Percentiles rank a stretch among this genome's conserved stretches.
phyloP scores from a whole-genome alignment of 306 rosid genomes.

The Cucurbita ficifolia region DNA sequence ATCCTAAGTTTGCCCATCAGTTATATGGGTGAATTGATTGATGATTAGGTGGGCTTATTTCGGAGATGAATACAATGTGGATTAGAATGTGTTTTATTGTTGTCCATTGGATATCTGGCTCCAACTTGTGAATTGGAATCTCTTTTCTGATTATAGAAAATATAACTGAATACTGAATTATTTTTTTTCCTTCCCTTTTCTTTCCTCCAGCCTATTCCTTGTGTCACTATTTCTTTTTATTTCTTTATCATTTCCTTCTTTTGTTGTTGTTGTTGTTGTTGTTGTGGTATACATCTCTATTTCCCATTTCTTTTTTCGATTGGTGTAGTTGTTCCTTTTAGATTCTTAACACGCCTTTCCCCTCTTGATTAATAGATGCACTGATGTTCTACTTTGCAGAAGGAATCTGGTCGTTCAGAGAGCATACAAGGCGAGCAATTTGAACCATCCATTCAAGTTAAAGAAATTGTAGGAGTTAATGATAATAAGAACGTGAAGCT shows the following conservation, averaged over 20 bases:
- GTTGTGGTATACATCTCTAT: not conserved
- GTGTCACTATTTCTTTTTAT: not conserved
- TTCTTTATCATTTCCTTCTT: not conserved
- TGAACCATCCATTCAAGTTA: conserved; percentile 20
- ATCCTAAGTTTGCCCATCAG: not conserved
- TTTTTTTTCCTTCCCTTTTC: not conserved
- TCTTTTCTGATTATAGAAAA: not conserved
- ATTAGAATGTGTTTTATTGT: not conserved
- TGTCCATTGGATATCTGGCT: not conserved
- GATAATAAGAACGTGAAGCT: conserved; percentile 20
- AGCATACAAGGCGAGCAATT: conserved; percentile 12
- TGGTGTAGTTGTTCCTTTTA: not conserved
- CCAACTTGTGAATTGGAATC: not conserved
- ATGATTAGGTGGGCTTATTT: not conserved
- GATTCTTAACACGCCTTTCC: not conserved
- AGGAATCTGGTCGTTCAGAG: conserved; percentile 23
- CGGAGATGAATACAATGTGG: not conserved
- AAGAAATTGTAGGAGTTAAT: conserved; percentile 17
- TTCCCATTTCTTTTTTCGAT: not conserved
- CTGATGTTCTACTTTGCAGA: conserved; percentile 29
- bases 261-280: not conserved
- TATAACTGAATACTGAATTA: not conserved
- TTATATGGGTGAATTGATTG: not conserved
- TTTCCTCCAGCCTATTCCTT: not conserved
- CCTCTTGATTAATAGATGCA: not conserved